Base-by-base conservation (phyloP, 495 filamentous ascomycete genomes). In the Talaromyces stipitatus region DNA sequence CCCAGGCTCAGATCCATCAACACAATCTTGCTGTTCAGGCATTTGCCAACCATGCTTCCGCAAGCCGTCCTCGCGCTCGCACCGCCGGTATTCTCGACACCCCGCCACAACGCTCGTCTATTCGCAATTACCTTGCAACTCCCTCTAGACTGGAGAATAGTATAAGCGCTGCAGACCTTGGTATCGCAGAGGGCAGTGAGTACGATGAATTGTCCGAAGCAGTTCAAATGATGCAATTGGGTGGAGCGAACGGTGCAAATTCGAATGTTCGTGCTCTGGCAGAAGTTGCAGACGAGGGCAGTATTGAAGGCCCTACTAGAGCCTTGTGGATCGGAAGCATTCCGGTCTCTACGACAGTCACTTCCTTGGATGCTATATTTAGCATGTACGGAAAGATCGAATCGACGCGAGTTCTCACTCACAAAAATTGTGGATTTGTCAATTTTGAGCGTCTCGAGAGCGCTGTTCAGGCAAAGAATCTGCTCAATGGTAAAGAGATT, bases 391-490 rank as follows among this genome's bases (percentile, higher is more conserved):
- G 94, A 14, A 85, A 88, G 22, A 95, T 98, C 63, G 84, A 92
- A 61, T 96, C 92, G 14, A 91, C 90, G 32, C 81, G 94, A 58
- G 95, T 98, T 12, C 78, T 98, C 60, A 96, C 94, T 11, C 94
- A 98, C 77, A 98, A 98, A 82, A 97, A 95, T 66, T 98, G 94
- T 69, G 94, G 94, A 5, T 98, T 98, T 63, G 91, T 98, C 66
- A 98, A 98, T 70, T 98, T 96, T 62, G 90, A 97, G 72, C 83
- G 82, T 61, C 69, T 91, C 23, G 89, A 96, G 29, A 95, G 89
- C 65, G 95, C 94, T 47, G 88, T 96, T 27, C 82, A 88, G 55
- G 95, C 94, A 4, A 95, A 89, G 65, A 83, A 82, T 18, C 77
- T 84, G 65, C 85, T 95, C 67, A 96, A 97, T 64, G 91, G 91